These are phyloP conservation scores for Danielia oregonensis DNA, from an alignment of 805 yeast species.

Conservation along the genomic window DNA sequence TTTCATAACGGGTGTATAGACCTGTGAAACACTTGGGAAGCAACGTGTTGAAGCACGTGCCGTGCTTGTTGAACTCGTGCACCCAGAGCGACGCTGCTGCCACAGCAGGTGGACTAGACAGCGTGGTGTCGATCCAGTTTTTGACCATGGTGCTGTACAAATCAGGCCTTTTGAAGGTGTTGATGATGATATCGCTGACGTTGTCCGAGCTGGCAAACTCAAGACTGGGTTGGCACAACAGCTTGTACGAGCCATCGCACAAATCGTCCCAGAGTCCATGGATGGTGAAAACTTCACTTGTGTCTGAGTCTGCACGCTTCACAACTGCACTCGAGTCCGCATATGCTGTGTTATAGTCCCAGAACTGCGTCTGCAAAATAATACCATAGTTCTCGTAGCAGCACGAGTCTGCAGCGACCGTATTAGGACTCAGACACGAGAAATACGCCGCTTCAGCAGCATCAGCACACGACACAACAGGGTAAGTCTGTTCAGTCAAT, in stretches of 20 bases:
- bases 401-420: constrained; percentile 39
- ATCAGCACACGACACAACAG: constrained; percentile 3
- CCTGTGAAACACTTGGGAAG: constrained; percentile 62
- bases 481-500: constrained; percentile 2
- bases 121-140: constrained; percentile 71
- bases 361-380: constrained; percentile 81
- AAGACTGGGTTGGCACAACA: constrained; percentile 66
- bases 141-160: constrained; percentile 54
- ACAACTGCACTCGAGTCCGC: constrained; percentile 1
- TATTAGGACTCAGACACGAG: constrained; percentile 3
- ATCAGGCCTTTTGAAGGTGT: constrained; percentile 43
- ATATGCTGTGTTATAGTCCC: constrained; percentile 70
- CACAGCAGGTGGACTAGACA: constrained; percentile 68
- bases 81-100: constrained; percentile 57
- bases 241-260: constrained; percentile 79
- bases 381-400: constrained; percentile 88
- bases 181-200: constrained; percentile 25
- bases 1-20: constrained; percentile 26
- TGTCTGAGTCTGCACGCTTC: constrained; percentile 39
- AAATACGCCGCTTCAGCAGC: constrained; percentile 4
- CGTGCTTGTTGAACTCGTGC: constrained; percentile 93
- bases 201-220: constrained; percentile 48
- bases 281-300: constrained; percentile 65
- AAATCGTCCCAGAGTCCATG: constrained; percentile 91
- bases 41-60: constrained; percentile 83